Evolutionary conservation across 2,329 filamentous ascomycete species (phyloP), one percentile per base, ranked within the genome.

Genomic region (Penicillium sp.): DNA sequence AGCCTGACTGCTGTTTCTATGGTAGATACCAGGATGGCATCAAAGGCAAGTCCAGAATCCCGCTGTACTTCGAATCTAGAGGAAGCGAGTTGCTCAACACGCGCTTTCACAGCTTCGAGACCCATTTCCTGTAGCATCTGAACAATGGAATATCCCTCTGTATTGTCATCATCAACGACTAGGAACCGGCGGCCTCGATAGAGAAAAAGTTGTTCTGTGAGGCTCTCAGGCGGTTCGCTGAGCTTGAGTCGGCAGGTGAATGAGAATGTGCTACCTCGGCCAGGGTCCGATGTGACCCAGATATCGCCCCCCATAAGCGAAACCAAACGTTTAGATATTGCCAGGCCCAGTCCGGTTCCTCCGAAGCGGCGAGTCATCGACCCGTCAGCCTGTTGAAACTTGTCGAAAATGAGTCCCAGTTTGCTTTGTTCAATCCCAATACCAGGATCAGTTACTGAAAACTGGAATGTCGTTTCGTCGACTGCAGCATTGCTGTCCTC

Each of bases 351-450:
- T 61, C 92, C 92, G 8, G 92, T 96, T 59, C 92, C 92, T 60
- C 92, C 92, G 70, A 96, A 96, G 68, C 94, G 94, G 63, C 91
- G 85, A 2, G 92, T 96, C 75, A 94, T 96, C 23, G 91, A 96
- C 28, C 92, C 92, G 69, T 96, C 92, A 21, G 92, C 92, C 76
- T 96, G 92, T 73, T 96, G 92, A 83, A 96, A 96, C 1, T 92
- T 96, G 74, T 96, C 92, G 73, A 96, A 96, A 67, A 96, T 96
- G 57, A 96, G 80, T 65, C 95, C 90, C 45, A 96, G 83, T 76
- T 96, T 96, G 75, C 96, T 90, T 57, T 87, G 82, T 62, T 91
- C 89, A 64, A 96, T 96, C 61, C 92, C 92, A 65, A 96, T 96
- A 60, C 93, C 92, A 39, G 92, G 96, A 70, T 96, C 92, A 21